phyloP scores from a whole-genome alignment of 2,329 filamentous ascomycete species.

The Xylaria sp. region DNA sequence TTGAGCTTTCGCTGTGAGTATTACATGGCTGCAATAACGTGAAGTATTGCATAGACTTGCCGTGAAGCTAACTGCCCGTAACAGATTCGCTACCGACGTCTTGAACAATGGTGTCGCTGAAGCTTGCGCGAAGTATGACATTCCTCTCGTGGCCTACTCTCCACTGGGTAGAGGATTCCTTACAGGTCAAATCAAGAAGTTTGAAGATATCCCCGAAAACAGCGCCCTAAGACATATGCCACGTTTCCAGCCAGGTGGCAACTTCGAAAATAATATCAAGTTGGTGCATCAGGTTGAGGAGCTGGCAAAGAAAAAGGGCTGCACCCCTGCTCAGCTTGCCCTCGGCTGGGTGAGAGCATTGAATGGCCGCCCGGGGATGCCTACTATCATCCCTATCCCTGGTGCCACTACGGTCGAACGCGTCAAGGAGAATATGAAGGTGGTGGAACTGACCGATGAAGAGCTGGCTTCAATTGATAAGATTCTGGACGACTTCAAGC shows the following conservation, averaged over 20 bases:
- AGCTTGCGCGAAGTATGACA: constrained; percentile 70
- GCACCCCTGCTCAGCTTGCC: constrained; percentile 72
- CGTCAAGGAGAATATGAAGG: constrained; percentile 69
- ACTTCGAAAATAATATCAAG: constrained; percentile 72
- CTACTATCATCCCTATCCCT: constrained; percentile 72
- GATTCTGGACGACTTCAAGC: constrained; percentile 60
- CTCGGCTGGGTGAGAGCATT: constrained; percentile 70
- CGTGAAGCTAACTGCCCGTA: constrained; percentile 31
- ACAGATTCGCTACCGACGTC: constrained; percentile 44
- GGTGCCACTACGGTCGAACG: constrained; percentile 68
- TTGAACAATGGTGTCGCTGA: constrained; percentile 49
- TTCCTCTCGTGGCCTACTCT: constrained; percentile 78
- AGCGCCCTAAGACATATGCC: constrained; percentile 61
- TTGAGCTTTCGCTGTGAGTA: constrained; percentile 53
- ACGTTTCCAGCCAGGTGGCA: constrained; percentile 68
- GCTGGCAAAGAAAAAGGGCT: constrained; percentile 69
- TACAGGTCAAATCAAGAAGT: constrained; percentile 61
- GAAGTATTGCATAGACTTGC: constrained; percentile 29
- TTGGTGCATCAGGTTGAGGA: constrained; percentile 68
- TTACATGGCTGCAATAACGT: not conserved
- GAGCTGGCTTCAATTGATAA: constrained; percentile 64
- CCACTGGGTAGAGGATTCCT: constrained; percentile 72
- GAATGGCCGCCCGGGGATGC: constrained; percentile 63
- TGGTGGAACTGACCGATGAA: constrained; percentile 60
- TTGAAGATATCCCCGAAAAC: constrained; percentile 65